Evolutionary conservation across 331 rosid species (phyloP), one percentile per base, ranked within the genome.

Genomic region (Telfairia occidentalis): DNA sequence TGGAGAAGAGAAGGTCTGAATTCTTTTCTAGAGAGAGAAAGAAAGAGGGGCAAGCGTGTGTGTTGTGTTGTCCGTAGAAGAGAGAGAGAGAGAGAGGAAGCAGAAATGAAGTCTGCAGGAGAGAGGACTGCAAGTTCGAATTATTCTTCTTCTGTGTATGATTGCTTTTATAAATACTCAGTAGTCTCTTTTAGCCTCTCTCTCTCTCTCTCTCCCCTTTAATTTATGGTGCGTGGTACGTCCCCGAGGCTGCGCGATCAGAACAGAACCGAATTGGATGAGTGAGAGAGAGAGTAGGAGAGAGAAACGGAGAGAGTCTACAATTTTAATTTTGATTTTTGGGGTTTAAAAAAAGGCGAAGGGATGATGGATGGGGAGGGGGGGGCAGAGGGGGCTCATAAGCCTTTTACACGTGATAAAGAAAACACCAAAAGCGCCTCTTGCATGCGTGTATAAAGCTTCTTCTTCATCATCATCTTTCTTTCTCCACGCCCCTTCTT

Each of bases 391-490:
- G 81, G 79, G 79, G 78, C 82, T 81, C 82, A 55, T 79, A 84
- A 85, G 84, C 66, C 90, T 87, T 92, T 85, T 78, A 84, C 97
- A 92, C 92, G 94, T 88, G 96, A 92, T 88, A 82, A 88, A 88
- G 88, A 85, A 90, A 87, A 81, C 86, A 90, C 88, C 89, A 87
- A 90, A 71, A 90, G 87, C 87, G 78, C 71, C 69, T 67, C 75
- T 81, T 90, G 98, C 98, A 92, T 92, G 98, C 98, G 92, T 92
- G 86, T 92, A 90, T 94, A 88, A 84, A 91, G 93, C 89, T 94
- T 92, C 90, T 83, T 85, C 89, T 82, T 84, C 88, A 84, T 83
- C 89, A 83, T 76, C 88, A 78, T 71, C 76, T 32, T 73, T 53
- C 61, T 58, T 60, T 76, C 78, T 50, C 48, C 76, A 46, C 55